phyloP scores from a whole-genome alignment of 1,284 basidiomycete species.

The Gymnopus androsaceus region DNA sequence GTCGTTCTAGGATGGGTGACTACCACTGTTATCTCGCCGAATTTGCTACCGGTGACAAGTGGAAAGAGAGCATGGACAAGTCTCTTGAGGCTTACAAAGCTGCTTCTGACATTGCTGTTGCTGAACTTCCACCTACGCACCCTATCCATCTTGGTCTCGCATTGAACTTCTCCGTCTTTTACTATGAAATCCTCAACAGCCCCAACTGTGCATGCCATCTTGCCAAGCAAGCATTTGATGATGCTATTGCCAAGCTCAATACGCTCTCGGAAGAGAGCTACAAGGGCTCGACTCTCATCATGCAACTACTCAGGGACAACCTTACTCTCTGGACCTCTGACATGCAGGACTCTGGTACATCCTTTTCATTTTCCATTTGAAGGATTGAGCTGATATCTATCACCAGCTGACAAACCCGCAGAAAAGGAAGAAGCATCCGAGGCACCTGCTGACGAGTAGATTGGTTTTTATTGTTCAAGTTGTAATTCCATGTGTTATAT shows the following conservation, averaged over 20 bases:
- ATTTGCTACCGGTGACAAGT: slow-evolving; percentile 98
- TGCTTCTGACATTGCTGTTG: slow-evolving; percentile 96
- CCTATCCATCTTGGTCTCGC: slow-evolving; percentile 99
- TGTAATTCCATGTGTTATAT: slow-evolving; percentile 23
- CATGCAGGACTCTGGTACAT: slow-evolving; percentile 87
- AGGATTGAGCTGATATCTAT: slow-evolving; percentile 17
- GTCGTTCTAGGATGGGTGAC: slow-evolving; percentile 89
- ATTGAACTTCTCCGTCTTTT: slow-evolving; percentile 99
- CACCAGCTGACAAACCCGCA: slow-evolving; percentile 60
- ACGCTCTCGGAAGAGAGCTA: slow-evolving; percentile 99
- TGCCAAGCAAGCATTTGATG: slow-evolving; percentile 99
- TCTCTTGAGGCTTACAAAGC: slow-evolving; percentile 99
- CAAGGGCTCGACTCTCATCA: slow-evolving; percentile 98
- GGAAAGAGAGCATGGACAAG: slow-evolving; percentile 98
- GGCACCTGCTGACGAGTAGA: slow-evolving; percentile 86
- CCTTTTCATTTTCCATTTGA: not conserved
- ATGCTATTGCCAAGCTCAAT: slow-evolving; percentile 99
- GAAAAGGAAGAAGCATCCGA: slow-evolving; percentile 86
- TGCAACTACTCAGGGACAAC: slow-evolving; percentile 99
- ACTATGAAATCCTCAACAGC: slow-evolving; percentile 99
- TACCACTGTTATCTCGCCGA: slow-evolving; percentile 99
- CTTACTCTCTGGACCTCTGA: slow-evolving; percentile 97
- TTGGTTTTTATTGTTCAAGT: slow-evolving; percentile 89
- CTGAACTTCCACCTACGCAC: slow-evolving; percentile 97
- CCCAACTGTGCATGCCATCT: slow-evolving; percentile 99